Conservation (phyloP, 2,329 filamentous ascomycete species). For the Dichotomopilus funicola region DNA sequence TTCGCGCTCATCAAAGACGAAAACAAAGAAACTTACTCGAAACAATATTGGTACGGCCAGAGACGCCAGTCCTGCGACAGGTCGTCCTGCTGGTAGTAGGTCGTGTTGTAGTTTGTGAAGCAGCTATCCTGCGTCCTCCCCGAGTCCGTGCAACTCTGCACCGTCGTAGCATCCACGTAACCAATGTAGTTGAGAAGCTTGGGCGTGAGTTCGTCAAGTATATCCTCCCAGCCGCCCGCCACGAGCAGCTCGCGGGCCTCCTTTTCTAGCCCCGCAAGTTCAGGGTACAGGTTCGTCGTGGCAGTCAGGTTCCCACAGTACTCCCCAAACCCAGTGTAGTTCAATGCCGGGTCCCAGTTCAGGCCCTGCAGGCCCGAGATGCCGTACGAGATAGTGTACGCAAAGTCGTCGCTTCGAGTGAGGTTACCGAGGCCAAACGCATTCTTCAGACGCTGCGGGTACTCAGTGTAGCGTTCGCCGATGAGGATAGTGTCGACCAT, state of each 20-base stretch:
- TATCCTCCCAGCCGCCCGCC: conserved; percentile 35
- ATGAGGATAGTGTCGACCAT: conserved; percentile 47
- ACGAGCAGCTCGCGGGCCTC: conserved; percentile 36
- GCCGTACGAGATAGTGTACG: conserved; percentile 34
- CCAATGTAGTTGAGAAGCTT: conserved; percentile 49
- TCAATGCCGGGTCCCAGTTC: conserved; percentile 48
- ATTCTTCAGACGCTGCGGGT: conserved; percentile 39
- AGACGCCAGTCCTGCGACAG: conserved; percentile 37
- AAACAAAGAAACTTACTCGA: conserved; percentile 36
- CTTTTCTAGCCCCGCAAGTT: conserved; percentile 29
- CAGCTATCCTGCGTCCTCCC: conserved; percentile 31
- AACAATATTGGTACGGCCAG: conserved; percentile 51
- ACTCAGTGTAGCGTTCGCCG: conserved; percentile 29
- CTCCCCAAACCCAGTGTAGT: conserved; percentile 35
- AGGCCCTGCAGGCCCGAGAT: conserved; percentile 40
- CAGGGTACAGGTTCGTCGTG: conserved; percentile 35
- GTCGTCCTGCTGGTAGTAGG: conserved; percentile 31
- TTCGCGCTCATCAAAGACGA: conserved; percentile 13
- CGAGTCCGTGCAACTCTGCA: conserved; percentile 18
- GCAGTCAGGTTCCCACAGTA: conserved; percentile 46
- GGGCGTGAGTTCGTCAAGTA: conserved; percentile 33
- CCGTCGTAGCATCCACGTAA: conserved; percentile 30
- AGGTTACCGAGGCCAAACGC: conserved; percentile 43
- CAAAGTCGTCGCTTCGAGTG: conserved; percentile 44
- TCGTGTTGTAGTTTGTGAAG: conserved; percentile 31